These are phyloP conservation scores for Zanthoxylum bungeanum DNA, from an alignment of 345 rosid genomes.

Conservation along the genomic window DNA sequence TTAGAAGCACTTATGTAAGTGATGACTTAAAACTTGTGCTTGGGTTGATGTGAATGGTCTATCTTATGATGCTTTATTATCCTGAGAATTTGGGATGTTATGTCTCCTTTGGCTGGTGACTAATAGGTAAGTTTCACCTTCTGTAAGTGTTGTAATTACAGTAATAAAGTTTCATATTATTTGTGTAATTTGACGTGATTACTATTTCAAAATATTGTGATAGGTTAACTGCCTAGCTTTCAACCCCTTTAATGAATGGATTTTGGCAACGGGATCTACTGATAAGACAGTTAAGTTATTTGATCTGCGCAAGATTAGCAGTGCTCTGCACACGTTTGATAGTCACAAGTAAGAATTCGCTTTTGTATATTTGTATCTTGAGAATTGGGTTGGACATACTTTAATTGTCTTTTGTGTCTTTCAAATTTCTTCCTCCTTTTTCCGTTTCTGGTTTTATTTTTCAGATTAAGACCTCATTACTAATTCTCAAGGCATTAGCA, in stretches of 20 bases:
- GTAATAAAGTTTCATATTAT: neutral
- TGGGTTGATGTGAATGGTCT: neutral
- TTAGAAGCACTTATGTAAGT: neutral
- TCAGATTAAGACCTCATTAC: too few relatives aligned
- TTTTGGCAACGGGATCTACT: constrained; percentile 97
- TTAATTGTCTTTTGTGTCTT: neutral
- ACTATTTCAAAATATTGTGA: constrained; percentile 9
- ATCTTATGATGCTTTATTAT: neutral
- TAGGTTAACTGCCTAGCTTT: constrained; percentile 98
- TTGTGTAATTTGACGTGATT: constrained; percentile 3
- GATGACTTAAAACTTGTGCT: neutral
- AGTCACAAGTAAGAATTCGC: constrained; percentile 77
- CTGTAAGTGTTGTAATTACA: neutral
- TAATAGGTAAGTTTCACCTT: neutral
- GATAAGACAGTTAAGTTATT: constrained; percentile 96
- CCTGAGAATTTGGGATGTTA: neutral
- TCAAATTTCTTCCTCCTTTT: neutral
- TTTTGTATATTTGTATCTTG: neutral
- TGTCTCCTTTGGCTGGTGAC: neutral
- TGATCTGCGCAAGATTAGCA: constrained; percentile 83
- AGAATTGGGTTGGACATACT: neutral
- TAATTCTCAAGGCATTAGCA: neutral
- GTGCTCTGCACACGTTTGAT: constrained; percentile 87
- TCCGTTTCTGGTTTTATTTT: neutral
- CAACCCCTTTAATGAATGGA: constrained; percentile 98